phyloP scores from a whole-genome alignment of 352 stramenopile species.

The Thalassiosira mediterranea region DNA sequence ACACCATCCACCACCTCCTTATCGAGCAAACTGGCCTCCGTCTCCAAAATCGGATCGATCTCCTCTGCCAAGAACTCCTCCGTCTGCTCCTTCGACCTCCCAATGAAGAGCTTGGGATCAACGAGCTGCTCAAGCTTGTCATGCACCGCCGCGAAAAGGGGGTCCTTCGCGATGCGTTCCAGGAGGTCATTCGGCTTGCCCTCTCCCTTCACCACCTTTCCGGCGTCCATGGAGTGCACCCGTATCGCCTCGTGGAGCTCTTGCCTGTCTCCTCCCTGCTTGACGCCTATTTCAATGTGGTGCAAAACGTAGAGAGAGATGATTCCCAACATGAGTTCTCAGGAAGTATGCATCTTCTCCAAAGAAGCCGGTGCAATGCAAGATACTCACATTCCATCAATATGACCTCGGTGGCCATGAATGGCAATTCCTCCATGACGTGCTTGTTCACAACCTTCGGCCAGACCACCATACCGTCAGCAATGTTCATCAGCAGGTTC shows the following conservation, averaged over 20 bases:
- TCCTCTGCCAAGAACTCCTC: slow-evolving; percentile 95
- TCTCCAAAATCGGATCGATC: slow-evolving; percentile 92
- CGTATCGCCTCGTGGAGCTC: slow-evolving; percentile 97
- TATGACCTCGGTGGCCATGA: slow-evolving; percentile 99
- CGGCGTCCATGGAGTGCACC: slow-evolving; percentile 97
- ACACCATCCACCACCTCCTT: slow-evolving; percentile 93
- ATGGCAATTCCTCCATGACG: slow-evolving; percentile 97
- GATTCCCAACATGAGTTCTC: no score
- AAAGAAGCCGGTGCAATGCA: no score
- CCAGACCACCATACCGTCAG: slow-evolving; percentile 94
- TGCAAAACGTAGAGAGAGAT: neutral
- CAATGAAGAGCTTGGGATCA: slow-evolving; percentile 96
- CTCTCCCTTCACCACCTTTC: slow-evolving; percentile 96
- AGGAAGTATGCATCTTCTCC: no score
- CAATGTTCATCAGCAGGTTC: slow-evolving; percentile 96
- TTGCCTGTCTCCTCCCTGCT: slow-evolving; percentile 97
- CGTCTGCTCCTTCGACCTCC: slow-evolving; percentile 92
- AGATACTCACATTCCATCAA: slow-evolving; percentile 93
- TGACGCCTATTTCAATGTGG: slow-evolving; percentile 78
- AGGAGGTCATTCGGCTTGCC: slow-evolving; percentile 97
- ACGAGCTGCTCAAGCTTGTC: slow-evolving; percentile 93
- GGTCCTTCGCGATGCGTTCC: slow-evolving; percentile 94
- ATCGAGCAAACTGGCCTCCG: slow-evolving; percentile 88
- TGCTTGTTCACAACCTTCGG: slow-evolving; percentile 91
- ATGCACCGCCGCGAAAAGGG: slow-evolving; percentile 93